Percentiles rank a stretch among this genome's conserved stretches.
These are phyloP conservation scores for Amorphotheca resinae DNA, from an alignment of 495 filamentous ascomycete genomes.

Conservation along the genomic window DNA sequence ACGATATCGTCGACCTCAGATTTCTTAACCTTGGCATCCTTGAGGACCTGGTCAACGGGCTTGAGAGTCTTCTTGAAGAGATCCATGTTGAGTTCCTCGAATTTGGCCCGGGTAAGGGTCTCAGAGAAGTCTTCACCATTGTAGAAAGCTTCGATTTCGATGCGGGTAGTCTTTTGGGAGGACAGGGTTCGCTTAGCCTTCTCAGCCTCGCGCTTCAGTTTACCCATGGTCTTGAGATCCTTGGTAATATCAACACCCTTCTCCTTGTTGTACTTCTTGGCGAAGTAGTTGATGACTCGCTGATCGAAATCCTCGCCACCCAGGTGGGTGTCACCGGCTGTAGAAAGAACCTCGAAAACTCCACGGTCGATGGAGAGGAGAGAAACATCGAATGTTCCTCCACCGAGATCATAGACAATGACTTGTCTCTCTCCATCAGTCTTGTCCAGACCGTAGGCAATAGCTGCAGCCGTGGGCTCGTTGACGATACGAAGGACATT, in stretches of 20 bases:
- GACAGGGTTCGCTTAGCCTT: slow-evolving; percentile 99
- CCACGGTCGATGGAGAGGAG: slow-evolving; percentile 94
- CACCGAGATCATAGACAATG: slow-evolving; percentile 96
- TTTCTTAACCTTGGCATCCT: slow-evolving; percentile 87
- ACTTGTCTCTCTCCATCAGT: slow-evolving; percentile 77
- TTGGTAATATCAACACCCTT: slow-evolving; percentile 83
- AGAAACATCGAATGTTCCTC: slow-evolving; percentile 99
- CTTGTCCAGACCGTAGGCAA: slow-evolving; percentile 84
- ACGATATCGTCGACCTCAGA: slow-evolving; percentile 78
- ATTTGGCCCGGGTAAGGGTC: slow-evolving; percentile 96
- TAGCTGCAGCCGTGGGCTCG: slow-evolving; percentile 80
- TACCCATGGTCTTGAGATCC: slow-evolving; percentile 97
- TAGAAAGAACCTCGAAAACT: slow-evolving; percentile 96
- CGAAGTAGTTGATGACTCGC: slow-evolving; percentile 92
- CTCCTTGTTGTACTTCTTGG: slow-evolving; percentile 99
- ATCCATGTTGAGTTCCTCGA: slow-evolving; percentile 97
- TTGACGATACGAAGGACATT: slow-evolving; percentile 98
- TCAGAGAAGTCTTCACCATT: slow-evolving; percentile 97
- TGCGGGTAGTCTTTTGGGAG: slow-evolving; percentile 93
- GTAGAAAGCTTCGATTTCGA: slow-evolving; percentile 97
- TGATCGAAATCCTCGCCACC: slow-evolving; percentile 99
- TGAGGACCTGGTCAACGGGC: slow-evolving; percentile 94
- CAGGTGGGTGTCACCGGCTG: slow-evolving; percentile 97
- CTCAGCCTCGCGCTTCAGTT: slow-evolving; percentile 98
- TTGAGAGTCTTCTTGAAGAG: slow-evolving; percentile 98